phyloP scores from a whole-genome alignment of 352 stramenopile genomes.

The Globisporangium lucens region DNA sequence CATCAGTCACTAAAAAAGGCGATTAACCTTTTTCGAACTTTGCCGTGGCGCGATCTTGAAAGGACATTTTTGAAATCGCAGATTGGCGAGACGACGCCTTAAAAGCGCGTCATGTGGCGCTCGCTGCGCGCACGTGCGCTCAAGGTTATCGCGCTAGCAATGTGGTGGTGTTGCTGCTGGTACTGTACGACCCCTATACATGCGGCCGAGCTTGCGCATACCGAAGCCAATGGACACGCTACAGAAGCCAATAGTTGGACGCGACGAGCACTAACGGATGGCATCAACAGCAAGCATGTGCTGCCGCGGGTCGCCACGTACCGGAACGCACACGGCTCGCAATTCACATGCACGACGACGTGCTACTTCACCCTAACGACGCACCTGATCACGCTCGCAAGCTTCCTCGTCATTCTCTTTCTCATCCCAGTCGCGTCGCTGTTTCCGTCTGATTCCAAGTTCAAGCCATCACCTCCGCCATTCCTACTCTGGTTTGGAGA shows the following conservation, averaged over 20 bases:
- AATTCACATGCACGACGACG: constrained; percentile 42
- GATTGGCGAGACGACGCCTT: neutral
- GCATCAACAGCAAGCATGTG: constrained; percentile 4
- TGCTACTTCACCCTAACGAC: constrained; percentile 40
- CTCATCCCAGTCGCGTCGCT: constrained; percentile 34
- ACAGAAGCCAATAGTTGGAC: neutral
- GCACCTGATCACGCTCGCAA: constrained; percentile 29
- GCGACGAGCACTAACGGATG: neutral
- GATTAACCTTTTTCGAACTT: neutral
- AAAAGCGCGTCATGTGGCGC: neutral
- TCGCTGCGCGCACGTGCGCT: neutral
- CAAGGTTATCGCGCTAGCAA: neutral
- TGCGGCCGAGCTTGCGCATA: neutral
- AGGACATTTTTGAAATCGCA: constrained; percentile 4
- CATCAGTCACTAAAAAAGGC: no score
- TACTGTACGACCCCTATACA: no score
- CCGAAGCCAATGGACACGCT: neutral
- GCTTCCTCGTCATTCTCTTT: constrained; percentile 36
- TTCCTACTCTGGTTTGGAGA: constrained; percentile 34
- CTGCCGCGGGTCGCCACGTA: constrained; percentile 36
- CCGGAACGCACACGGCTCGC: constrained; percentile 56
- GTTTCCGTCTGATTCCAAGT: constrained; percentile 7
- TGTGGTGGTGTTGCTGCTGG: neutral
- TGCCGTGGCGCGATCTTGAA: constrained; percentile 1
- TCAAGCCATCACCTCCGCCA: constrained; percentile 16